Percentiles rank a stretch among this genome's conserved stretches.
phyloP scores from a whole-genome alignment of 139 green algal genomes.

The Chlorella vulgaris region DNA sequence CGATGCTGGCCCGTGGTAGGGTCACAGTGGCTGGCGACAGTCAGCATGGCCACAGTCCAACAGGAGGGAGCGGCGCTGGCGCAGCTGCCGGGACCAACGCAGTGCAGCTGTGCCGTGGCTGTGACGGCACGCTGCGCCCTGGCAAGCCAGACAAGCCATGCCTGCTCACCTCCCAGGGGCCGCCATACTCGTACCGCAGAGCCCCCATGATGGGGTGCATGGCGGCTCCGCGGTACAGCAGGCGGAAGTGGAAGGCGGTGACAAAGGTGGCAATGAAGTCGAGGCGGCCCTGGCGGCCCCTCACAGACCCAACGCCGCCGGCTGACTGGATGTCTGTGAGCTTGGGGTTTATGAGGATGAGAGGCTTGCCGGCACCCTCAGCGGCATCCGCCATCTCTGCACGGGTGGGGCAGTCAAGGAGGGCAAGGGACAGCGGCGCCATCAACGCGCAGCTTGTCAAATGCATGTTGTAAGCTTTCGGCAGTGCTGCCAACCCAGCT shows the following conservation, averaged over 20 bases:
- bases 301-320: slow-evolving; percentile 62
- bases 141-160: not conserved
- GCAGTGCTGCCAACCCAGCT: too few relatives aligned
- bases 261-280: slow-evolving; percentile 56
- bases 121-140: too few relatives aligned
- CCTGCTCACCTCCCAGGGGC: slow-evolving; percentile 62
- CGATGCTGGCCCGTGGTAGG: too few relatives aligned
- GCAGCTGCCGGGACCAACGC: too few relatives aligned
- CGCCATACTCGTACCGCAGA: slow-evolving; percentile 56
- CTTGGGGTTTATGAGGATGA: slow-evolving; percentile 69
- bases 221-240: slow-evolving; percentile 53
- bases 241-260: slow-evolving; percentile 65
- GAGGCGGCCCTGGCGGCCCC: slow-evolving; percentile 49
- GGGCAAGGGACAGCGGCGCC: not conserved
- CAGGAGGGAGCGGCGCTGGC: too few relatives aligned
- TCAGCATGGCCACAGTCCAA: too few relatives aligned
- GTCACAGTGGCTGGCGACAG: too few relatives aligned
- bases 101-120: too few relatives aligned
- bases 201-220: slow-evolving; percentile 75
- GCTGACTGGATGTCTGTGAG: slow-evolving; percentile 62
- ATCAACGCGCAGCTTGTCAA: not conserved
- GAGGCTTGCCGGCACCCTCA: slow-evolving; percentile 42
- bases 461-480: not conserved
- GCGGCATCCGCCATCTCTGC: slow-evolving; percentile 33
- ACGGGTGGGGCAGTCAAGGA: too few relatives aligned